phyloP scores from a whole-genome alignment of 176 grass and related monocot genomes.

The Typha latifolia region DNA sequence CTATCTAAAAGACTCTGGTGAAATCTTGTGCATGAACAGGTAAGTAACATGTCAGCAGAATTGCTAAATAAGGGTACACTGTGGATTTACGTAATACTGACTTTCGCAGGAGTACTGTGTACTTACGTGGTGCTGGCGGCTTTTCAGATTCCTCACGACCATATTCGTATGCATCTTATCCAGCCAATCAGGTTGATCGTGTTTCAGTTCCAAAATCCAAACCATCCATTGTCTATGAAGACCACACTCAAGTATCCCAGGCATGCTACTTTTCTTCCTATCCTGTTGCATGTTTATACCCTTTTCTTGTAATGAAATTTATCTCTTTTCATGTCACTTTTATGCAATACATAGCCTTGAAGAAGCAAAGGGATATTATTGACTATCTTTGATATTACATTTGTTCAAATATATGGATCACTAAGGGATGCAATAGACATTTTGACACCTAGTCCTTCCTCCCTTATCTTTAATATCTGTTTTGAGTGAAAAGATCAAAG shows the following conservation, averaged over 20 bases:
- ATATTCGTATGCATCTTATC: constrained; percentile 60
- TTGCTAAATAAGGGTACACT: neutral
- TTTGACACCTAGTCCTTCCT: too few species aligned
- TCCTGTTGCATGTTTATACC: neutral
- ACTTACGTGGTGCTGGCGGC: constrained; percentile 79
- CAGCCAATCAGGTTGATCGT: constrained; percentile 56
- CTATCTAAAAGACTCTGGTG: constrained; percentile 57
- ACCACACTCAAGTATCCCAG: constrained; percentile 65
- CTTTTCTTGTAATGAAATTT: neutral
- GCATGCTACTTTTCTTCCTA: constrained; percentile 16
- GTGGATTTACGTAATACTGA: too few species aligned
- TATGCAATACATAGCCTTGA: neutral
- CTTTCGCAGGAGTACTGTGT: constrained; percentile 58
- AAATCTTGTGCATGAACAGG: constrained; percentile 91
- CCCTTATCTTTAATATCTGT: too few species aligned
- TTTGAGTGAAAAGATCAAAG: too few species aligned
- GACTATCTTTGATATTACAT: too few species aligned
- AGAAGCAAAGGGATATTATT: too few species aligned
- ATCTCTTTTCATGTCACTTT: neutral
- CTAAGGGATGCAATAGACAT: too few species aligned
- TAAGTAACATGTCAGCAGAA: constrained; percentile 11
- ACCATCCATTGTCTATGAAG: constrained; percentile 59
- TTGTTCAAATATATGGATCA: too few species aligned
- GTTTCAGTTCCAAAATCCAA: constrained; percentile 55
- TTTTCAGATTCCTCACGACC: constrained; percentile 68